A percentile compares a stretch with the other conserved stretches of the same genome.
Conservation (phyloP, 306 rosid genomes). For the Fagus crenata region DNA sequence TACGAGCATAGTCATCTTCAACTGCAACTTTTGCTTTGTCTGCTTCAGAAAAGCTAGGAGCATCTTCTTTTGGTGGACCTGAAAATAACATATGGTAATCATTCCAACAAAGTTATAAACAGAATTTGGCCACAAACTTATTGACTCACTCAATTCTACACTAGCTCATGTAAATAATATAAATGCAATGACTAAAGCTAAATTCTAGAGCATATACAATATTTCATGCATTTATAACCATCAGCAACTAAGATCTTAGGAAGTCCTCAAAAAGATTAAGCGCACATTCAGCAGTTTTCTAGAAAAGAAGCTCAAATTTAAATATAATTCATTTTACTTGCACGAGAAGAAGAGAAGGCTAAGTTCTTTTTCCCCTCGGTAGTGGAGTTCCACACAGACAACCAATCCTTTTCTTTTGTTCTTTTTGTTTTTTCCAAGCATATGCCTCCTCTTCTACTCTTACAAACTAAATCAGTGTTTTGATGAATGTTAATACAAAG, state of each 20-base stretch:
- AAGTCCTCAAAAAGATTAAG: neutral
- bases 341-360: no score
- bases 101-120: neutral
- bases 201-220: neutral
- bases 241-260: neutral
- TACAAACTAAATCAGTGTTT: neutral
- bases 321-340: neutral
- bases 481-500: neutral
- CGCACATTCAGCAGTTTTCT: neutral
- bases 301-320: neutral
- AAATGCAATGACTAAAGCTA: neutral
- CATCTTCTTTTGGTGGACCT: slow-evolving; percentile 43
- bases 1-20: slow-evolving; percentile 52
- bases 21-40: slow-evolving; percentile 27
- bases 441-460: no score
- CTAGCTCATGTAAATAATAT: neutral
- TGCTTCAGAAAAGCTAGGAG: slow-evolving; percentile 33
- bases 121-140: neutral
- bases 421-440: neutral
- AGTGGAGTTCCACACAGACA: neutral
- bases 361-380: neutral
- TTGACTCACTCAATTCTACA: neutral
- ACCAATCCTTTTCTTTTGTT: neutral
- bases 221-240: neutral
- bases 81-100: slow-evolving; percentile 23